Conservation (phyloP, 1,284 basidiomycete genomes). For the Apiotrichum gamsii region DNA sequence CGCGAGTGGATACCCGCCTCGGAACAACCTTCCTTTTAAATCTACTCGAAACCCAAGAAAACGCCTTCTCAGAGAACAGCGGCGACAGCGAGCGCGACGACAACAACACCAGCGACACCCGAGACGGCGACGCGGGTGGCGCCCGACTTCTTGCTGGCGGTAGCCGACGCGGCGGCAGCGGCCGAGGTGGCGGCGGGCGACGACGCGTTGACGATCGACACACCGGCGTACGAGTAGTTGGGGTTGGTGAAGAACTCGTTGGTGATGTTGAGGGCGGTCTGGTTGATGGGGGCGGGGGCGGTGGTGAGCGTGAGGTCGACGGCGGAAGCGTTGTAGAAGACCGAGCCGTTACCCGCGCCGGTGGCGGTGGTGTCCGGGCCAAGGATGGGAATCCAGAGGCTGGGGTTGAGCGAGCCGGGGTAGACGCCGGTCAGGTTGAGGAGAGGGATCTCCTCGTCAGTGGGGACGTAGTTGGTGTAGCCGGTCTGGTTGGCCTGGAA, state of each 20-base stretch:
- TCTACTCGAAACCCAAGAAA: not conserved
- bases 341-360: constrained; percentile 35
- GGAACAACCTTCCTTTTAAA: not conserved
- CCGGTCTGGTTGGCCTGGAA: constrained; percentile 32
- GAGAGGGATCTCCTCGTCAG: constrained; percentile 22
- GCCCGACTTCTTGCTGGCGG: not conserved
- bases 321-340: constrained; percentile 25
- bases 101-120: not conserved
- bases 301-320: constrained; percentile 5
- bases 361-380: constrained; percentile 32
- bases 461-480: constrained; percentile 30
- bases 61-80: not conserved
- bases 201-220: constrained; percentile 7
- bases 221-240: constrained; percentile 19
- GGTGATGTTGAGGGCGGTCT: constrained; percentile 19
- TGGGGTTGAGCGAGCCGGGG: constrained; percentile 29
- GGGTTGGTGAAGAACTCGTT: constrained; percentile 26
- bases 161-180: not conserved
- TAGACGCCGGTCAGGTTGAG: constrained; percentile 42
- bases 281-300: constrained; percentile 18
- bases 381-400: constrained; percentile 31
- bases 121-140: not conserved
- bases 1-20: not conserved
- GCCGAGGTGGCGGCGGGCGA: constrained; percentile 9
- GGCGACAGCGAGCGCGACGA: not conserved